Conservation (phyloP, 2,329 filamentous ascomycete species). For the Sarocladiaceae sp. region DNA sequence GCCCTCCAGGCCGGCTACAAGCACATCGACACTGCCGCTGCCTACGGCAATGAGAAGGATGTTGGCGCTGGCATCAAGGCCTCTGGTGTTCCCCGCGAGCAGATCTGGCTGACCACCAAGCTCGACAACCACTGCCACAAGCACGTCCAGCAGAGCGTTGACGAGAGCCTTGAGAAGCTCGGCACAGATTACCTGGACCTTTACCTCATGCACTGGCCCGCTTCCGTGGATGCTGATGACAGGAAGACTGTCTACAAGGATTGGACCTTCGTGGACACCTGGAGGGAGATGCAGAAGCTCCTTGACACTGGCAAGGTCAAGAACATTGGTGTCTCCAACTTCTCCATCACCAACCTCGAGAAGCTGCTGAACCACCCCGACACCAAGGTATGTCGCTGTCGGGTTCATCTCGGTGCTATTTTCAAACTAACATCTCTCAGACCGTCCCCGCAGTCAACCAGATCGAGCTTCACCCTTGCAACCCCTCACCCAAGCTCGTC, state of each 20-base stretch:
- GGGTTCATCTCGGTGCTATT: slow-evolving; percentile 64
- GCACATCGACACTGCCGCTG: slow-evolving; percentile 72
- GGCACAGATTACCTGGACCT: slow-evolving; percentile 64
- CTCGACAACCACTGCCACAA: slow-evolving; percentile 78
- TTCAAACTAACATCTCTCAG: slow-evolving; percentile 22
- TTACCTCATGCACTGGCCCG: slow-evolving; percentile 71
- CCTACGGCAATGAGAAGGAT: slow-evolving; percentile 72
- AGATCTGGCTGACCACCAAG: slow-evolving; percentile 77
- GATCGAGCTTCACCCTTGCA: slow-evolving; percentile 76
- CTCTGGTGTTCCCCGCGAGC: slow-evolving; percentile 58
- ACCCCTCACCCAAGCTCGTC: slow-evolving; percentile 75
- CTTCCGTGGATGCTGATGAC: slow-evolving; percentile 57
- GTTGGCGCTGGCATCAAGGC: slow-evolving; percentile 62
- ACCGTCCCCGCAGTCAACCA: slow-evolving; percentile 70
- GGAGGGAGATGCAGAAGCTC: slow-evolving; percentile 68
- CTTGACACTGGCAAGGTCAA: slow-evolving; percentile 64
- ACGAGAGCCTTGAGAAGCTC: slow-evolving; percentile 55
- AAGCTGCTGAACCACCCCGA: slow-evolving; percentile 68
- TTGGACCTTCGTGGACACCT: slow-evolving; percentile 73
- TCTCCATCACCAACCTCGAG: slow-evolving; percentile 75
- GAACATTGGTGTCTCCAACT: slow-evolving; percentile 86
- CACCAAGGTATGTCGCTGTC: slow-evolving; percentile 65
- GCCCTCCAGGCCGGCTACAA: slow-evolving; percentile 67
- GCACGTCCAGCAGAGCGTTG: slow-evolving; percentile 58
- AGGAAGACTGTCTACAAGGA: slow-evolving; percentile 65